Percentiles rank a stretch among this genome's conserved stretches.
Evolutionary conservation across 176 grass and related monocot genomes (phyloP).

Genomic region (Saccharum officinarum): DNA sequence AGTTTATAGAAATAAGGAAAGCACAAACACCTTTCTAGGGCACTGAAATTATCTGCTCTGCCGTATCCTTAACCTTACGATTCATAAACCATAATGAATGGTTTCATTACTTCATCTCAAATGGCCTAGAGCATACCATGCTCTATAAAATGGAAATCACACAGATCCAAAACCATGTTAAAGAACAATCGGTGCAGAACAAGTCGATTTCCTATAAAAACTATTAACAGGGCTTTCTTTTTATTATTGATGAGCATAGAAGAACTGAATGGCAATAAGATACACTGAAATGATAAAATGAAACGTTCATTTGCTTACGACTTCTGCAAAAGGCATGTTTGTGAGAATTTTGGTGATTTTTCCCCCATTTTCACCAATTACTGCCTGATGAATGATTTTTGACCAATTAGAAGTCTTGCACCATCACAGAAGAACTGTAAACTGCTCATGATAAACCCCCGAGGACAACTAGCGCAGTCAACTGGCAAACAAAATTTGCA

Average conservation of each 20-base stretch:
- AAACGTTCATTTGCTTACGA: neutral
- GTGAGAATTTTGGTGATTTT: neutral
- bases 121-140: neutral
- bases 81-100: conserved; percentile 1
- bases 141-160: neutral
- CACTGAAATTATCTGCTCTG: neutral
- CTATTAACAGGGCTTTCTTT: neutral
- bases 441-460: neutral
- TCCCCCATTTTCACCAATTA: neutral
- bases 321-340: neutral
- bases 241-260: neutral
- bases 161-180: neutral
- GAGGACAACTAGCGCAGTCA: neutral
- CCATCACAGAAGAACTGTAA: neutral
- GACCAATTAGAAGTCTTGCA: neutral
- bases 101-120: neutral
- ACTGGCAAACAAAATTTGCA: conserved; percentile 7
- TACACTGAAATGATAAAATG: neutral
- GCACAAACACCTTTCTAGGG: neutral
- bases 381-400: neutral
- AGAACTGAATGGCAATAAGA: neutral
- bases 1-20: neutral
- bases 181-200: neutral
- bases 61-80: neutral
- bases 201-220: neutral